These are phyloP conservation scores for Lentinula boryana DNA, from an alignment of 768 basidiomycete genomes.

Conservation along the genomic window DNA sequence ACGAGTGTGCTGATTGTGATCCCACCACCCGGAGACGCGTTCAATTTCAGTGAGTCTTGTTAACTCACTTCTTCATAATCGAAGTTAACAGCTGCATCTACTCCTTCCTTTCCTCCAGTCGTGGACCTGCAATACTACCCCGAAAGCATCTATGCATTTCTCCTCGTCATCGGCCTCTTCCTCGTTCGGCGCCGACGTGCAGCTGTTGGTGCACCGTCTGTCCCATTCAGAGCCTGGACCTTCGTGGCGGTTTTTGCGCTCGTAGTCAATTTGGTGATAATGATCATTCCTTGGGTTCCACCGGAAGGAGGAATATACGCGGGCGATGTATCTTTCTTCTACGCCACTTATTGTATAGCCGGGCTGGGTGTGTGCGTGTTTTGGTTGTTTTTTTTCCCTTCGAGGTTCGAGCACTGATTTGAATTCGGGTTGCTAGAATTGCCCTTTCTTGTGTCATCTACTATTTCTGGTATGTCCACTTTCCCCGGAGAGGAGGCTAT, in stretches of 20 bases:
- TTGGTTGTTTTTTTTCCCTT: neutral
- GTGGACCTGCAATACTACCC: neutral
- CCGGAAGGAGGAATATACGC: neutral
- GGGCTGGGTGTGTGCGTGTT: constrained; percentile 28
- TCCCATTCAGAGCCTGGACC: neutral
- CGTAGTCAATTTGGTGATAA: neutral
- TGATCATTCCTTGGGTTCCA: neutral
- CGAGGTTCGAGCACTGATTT: neutral
- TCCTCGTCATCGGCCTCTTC: neutral
- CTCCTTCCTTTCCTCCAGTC: neutral
- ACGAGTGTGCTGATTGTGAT: neutral
- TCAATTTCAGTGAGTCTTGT: neutral
- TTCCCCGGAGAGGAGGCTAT: constrained; percentile 40
- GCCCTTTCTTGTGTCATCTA: constrained; percentile 24
- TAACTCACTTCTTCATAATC: neutral
- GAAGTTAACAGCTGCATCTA: neutral
- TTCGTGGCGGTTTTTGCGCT: neutral
- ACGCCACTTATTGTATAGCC: constrained; percentile 34
- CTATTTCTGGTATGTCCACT: constrained; percentile 28
- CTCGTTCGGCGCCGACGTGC: neutral
- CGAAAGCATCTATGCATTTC: neutral
- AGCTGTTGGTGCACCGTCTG: neutral
- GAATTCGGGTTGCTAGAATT: constrained; percentile 15
- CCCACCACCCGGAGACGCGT: neutral
- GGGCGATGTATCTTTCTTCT: constrained; percentile 28